These are phyloP conservation scores for Fusarium incarnatum DNA, from an alignment of 2,329 filamentous ascomycete genomes.

Conservation along the genomic window DNA sequence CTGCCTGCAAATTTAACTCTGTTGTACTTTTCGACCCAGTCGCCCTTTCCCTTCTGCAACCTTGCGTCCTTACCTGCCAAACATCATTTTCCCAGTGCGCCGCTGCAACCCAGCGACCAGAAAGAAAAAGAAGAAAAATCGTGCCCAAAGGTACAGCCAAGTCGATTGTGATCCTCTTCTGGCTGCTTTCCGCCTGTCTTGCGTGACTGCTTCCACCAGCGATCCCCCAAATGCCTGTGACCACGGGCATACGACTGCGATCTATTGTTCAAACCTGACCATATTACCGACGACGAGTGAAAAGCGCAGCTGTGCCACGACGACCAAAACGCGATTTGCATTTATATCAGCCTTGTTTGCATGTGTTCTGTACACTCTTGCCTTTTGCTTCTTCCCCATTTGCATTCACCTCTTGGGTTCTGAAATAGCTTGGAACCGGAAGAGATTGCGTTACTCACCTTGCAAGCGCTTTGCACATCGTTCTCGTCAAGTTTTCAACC, in stretches of 20 bases:
- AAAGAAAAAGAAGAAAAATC: neutral
- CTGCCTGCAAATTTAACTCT: conserved; percentile 23
- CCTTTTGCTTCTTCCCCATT: conserved; percentile 3
- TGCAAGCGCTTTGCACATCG: conserved; percentile 18
- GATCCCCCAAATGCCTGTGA: conserved; percentile 43
- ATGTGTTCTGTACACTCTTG: conserved; percentile 1
- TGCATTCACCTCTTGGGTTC: conserved; percentile 8
- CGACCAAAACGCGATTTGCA: conserved; percentile 27
- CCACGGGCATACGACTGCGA: conserved; percentile 32
- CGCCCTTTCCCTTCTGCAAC: conserved; percentile 5
- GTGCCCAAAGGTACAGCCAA: conserved; percentile 29
- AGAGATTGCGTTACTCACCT: conserved; percentile 13
- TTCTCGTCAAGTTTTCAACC: conserved; percentile 15
- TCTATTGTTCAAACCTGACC: conserved; percentile 16
- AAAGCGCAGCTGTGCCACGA: conserved; percentile 30
- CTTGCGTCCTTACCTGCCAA: conserved; percentile 10
- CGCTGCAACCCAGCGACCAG: conserved; percentile 16
- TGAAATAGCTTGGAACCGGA: conserved; percentile 6
- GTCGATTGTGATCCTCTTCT: conserved; percentile 12
- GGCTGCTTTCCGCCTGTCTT: conserved; percentile 34
- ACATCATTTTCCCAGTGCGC: conserved; percentile 20
- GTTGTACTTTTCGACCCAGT: conserved; percentile 11
- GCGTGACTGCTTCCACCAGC: conserved; percentile 43
- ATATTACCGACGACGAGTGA: conserved; percentile 28
- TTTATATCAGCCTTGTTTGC: conserved; percentile 16